Evolutionary conservation across 2,329 filamentous ascomycete species (phyloP).

Genomic region (Phoma sp.): DNA sequence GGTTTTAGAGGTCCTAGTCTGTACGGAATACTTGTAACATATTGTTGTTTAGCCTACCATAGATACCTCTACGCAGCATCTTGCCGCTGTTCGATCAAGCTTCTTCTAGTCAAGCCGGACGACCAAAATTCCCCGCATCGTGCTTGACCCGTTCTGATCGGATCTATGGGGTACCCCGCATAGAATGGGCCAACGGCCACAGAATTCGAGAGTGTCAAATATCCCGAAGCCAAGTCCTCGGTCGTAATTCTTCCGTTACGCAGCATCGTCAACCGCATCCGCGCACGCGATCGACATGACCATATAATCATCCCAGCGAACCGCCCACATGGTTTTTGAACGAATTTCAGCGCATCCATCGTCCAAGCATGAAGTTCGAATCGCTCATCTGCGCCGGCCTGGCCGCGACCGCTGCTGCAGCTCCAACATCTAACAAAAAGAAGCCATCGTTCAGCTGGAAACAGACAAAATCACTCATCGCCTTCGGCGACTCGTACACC

Average conservation of each 20-base stretch:
- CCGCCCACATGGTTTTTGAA: not conserved
- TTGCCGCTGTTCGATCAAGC: not conserved
- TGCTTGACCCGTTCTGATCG: not conserved
- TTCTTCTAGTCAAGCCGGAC: not conserved
- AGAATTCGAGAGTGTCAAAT: not conserved
- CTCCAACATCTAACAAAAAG: not conserved
- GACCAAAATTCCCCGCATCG: not conserved
- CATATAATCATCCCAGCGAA: not conserved
- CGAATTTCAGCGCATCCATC: not conserved
- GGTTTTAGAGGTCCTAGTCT: conserved; percentile 22
- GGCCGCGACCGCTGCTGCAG: not conserved
- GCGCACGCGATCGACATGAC: not conserved
- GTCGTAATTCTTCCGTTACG: conserved; percentile 24
- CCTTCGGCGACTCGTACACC: conserved; percentile 61
- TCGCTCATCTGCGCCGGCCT: conserved; percentile 2
- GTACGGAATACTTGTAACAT: conserved; percentile 3
- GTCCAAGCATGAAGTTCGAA: conserved; percentile 19
- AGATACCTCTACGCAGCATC: not conserved
- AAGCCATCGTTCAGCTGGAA: conserved; percentile 24
- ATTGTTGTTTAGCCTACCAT: conserved; percentile 1
- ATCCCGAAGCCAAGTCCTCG: conserved; percentile 10
- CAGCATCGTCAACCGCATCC: not conserved
- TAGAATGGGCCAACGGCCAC: not conserved
- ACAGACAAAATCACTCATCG: conserved; percentile 41
- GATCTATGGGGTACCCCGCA: conserved; percentile 11